phyloP scores from a whole-genome alignment of 306 rosid species.

The Rosa lucieae region DNA sequence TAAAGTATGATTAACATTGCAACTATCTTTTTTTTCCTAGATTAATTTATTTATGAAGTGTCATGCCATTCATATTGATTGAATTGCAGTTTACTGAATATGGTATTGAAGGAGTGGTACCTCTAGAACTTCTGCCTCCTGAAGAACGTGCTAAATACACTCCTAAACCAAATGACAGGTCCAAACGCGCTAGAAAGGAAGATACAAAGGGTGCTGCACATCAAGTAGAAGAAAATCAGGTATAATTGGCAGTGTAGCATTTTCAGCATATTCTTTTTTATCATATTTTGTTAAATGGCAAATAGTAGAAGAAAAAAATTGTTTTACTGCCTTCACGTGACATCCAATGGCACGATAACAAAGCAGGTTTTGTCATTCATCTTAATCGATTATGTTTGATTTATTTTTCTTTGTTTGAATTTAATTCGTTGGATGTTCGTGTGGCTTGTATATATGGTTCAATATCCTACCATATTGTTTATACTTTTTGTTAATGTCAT shows the following conservation, averaged over 20 bases:
- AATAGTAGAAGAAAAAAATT: background rate
- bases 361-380: background rate
- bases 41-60: background rate
- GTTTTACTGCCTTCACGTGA: background rate
- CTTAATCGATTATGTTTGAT: background rate
- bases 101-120: conserved; percentile 93
- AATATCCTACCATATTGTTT: background rate
- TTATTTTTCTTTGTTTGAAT: background rate
- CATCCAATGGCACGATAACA: background rate
- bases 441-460: background rate
- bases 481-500: background rate
- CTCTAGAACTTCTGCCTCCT: conserved; percentile 82
- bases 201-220: conserved; percentile 61
- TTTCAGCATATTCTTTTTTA: background rate
- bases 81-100: conserved; percentile 79
- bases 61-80: conserved; percentile 10
- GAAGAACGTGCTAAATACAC: conserved; percentile 83
- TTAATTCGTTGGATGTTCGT: background rate
- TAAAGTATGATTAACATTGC: conserved; percentile 44
- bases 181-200: conserved; percentile 85
- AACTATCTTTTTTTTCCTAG: background rate
- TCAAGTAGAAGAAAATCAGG: conserved; percentile 89
- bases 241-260: conserved; percentile 21
- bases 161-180: conserved; percentile 75
- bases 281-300: background rate